A percentile compares a stretch with the other conserved stretches of the same genome.
Conservation (phyloP, 805 yeast species). For the Metschnikowia koreensis region DNA sequence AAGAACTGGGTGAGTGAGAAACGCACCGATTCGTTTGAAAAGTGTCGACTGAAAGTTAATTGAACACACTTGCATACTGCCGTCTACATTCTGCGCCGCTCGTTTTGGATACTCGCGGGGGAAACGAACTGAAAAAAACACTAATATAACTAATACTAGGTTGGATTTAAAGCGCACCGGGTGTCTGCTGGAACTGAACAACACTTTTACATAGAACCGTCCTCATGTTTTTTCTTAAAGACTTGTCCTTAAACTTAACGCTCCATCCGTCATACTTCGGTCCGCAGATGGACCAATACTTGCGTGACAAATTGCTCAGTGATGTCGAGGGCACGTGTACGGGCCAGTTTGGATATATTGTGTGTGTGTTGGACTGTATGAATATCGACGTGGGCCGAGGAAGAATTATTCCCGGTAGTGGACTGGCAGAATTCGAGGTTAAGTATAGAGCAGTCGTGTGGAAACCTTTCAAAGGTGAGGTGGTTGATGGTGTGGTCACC, state of each 20-base stretch:
- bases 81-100: not conserved
- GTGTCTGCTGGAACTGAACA: too few relatives aligned
- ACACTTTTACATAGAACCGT: too few relatives aligned
- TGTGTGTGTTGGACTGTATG: constrained; percentile 94
- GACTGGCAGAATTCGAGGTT: constrained; percentile 95
- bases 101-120: not conserved
- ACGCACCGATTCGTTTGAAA: too few relatives aligned
- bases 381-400: constrained; percentile 95
- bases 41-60: not conserved
- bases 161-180: too few relatives aligned
- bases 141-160: not conserved
- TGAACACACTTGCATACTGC: not conserved
- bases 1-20: too few relatives aligned
- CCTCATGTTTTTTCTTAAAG: constrained; percentile 58
- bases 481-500: constrained; percentile 94
- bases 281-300: constrained; percentile 93
- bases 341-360: constrained; percentile 96
- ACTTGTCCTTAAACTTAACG: constrained; percentile 85
- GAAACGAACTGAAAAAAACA: not conserved
- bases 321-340: constrained; percentile 99
- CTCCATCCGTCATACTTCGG: constrained; percentile 98
- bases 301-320: constrained; percentile 83
- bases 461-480: constrained; percentile 99
- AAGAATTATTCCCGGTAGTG: constrained; percentile 82
- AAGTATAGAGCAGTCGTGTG: constrained; percentile 95